These are phyloP conservation scores for Agrocybe chaxingu DNA, from an alignment of 768 basidiomycete genomes.

Conservation along the genomic window DNA sequence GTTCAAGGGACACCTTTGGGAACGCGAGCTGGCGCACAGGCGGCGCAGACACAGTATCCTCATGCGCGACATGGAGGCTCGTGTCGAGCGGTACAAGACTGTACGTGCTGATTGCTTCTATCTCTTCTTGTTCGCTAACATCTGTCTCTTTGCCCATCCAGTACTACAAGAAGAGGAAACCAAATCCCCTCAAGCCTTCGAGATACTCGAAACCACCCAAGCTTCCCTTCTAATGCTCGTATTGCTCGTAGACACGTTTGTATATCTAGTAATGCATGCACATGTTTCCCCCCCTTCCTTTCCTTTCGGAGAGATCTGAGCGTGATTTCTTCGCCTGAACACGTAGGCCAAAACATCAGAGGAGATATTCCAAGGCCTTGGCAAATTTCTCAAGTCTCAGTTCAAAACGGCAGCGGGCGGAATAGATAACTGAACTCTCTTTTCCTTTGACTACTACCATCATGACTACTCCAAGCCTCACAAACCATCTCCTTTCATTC, in stretches of 20 bases:
- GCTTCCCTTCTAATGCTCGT: constrained; percentile 50
- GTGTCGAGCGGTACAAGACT: constrained; percentile 63
- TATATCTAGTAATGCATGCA: no score
- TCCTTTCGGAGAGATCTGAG: no score
- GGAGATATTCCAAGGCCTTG: no score
- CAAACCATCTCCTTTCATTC: constrained; percentile 35
- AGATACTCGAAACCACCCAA: constrained; percentile 48
- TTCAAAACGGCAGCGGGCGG: no score
- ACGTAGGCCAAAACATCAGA: no score
- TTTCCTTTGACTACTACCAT: background rate
- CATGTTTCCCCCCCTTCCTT: no score
- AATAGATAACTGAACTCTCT: no score
- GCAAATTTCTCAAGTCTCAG: background rate
- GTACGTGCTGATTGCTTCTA: constrained; percentile 33
- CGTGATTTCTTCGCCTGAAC: no score
- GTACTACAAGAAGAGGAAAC: constrained; percentile 49
- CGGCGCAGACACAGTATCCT: constrained; percentile 48
- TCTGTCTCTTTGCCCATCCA: constrained; percentile 17
- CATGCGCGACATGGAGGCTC: constrained; percentile 67
- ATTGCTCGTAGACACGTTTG: background rate
- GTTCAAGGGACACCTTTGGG: constrained; percentile 95
- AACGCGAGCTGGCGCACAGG: constrained; percentile 51
- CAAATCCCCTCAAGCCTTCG: constrained; percentile 56
- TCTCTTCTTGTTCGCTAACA: background rate
- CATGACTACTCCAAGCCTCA: constrained; percentile 15